phyloP scores from a whole-genome alignment of 2,329 filamentous ascomycete species.

The Colletotrichum sp. region DNA sequence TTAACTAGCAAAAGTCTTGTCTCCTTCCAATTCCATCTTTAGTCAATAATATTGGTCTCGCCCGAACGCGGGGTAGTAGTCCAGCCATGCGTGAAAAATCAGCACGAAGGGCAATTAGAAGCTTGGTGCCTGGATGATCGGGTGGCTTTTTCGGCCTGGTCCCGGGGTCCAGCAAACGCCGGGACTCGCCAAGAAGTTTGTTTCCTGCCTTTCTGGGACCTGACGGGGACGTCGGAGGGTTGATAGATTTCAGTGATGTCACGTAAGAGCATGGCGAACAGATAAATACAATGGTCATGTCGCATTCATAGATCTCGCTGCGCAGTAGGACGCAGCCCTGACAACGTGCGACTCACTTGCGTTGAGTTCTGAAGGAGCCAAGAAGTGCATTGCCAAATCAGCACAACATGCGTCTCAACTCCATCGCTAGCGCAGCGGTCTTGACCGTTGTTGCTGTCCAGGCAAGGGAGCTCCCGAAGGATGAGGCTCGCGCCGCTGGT shows the following conservation, averaged over 20 bases:
- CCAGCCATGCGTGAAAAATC: background rate
- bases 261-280: background rate
- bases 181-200: background rate
- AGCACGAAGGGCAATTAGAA: background rate
- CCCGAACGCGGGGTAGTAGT: conserved; percentile 3
- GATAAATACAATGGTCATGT: background rate
- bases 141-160: background rate
- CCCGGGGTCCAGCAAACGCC: background rate
- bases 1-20: conserved; percentile 1
- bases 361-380: background rate
- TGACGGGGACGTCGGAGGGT: background rate
- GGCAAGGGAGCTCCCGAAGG: conserved; percentile 24
- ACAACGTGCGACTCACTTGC: background rate
- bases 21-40: conserved; percentile 21
- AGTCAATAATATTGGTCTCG: background rate
- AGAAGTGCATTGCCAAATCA: background rate
- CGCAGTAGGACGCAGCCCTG: background rate
- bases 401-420: conserved; percentile 23
- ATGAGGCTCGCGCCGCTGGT: conserved; percentile 24
- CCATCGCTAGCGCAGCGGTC: conserved; percentile 11
- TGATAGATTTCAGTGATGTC: background rate
- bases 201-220: conserved; percentile 17
- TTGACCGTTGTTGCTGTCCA: conserved; percentile 15
- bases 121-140: background rate
- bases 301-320: background rate